phyloP scores from a whole-genome alignment of 2,329 filamentous ascomycete species.

The Tolypocladium sp. region DNA sequence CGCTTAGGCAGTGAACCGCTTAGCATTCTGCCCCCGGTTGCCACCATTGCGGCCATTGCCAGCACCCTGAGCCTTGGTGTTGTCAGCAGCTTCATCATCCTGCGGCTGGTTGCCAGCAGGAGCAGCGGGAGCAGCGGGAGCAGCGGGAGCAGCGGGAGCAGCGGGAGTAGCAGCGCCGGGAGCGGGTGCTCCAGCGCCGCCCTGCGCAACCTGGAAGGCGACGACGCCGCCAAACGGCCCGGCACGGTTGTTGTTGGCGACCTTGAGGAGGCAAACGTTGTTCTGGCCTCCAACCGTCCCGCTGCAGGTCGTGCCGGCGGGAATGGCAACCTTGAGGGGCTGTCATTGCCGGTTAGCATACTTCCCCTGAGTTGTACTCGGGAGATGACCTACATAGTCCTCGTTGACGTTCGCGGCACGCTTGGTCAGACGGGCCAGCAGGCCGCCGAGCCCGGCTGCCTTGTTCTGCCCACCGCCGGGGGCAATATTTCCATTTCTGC shows the following conservation, averaged over 20 bases:
- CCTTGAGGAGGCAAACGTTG: conserved; percentile 33
- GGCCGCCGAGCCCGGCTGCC: background rate
- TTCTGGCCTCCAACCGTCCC: conserved; percentile 21
- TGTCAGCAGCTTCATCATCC: background rate
- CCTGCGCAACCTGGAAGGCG: conserved; percentile 26
- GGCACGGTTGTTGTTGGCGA: conserved; percentile 28
- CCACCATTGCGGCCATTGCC: background rate
- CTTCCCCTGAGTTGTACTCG: background rate
- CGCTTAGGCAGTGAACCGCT: background rate
- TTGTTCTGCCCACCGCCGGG: conserved; percentile 4
- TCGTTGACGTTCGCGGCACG: conserved; percentile 20
- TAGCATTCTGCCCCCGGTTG: background rate
- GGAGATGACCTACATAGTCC: conserved; percentile 12
- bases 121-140: background rate
- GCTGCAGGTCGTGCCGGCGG: conserved; percentile 27
- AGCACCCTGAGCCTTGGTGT: background rate
- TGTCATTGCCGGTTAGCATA: background rate
- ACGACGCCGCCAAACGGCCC: conserved; percentile 33
- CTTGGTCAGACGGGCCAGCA: conserved; percentile 8
- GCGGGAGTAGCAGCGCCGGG: background rate
- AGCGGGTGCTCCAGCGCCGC: background rate
- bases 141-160: background rate
- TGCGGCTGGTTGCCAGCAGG: background rate
- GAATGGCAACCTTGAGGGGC: conserved; percentile 24
- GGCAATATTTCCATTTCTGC: conserved; percentile 22